phyloP scores from a whole-genome alignment of 78 protist genomes.

The Isochrysis galbana region DNA sequence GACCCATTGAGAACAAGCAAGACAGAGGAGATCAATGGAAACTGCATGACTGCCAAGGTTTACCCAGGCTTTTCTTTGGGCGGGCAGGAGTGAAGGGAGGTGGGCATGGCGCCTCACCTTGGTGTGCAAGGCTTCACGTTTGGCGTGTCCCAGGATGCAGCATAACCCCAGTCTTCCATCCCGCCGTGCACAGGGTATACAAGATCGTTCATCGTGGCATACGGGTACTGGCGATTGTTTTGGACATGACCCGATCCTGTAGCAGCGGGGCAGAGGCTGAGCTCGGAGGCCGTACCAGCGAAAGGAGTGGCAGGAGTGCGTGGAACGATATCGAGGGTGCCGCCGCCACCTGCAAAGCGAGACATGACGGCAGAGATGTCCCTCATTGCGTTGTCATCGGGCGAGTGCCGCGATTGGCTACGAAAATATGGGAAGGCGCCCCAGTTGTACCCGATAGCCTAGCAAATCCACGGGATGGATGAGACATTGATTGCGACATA shows the following conservation, averaged over 20 bases:
- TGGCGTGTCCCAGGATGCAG: background rate
- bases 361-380: background rate
- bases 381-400: background rate
- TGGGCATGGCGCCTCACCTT: background rate
- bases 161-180: conserved; percentile 33
- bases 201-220: background rate
- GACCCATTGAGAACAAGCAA: no score
- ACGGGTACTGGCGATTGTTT: background rate
- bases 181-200: conserved; percentile 27
- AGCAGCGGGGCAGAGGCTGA: no score
- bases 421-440: background rate
- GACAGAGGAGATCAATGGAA: no score
- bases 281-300: no score
- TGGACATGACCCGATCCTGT: background rate
- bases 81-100: background rate
- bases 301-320: no score
- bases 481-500: no score
- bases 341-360: background rate
- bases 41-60: background rate
- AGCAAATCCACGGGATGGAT: no score
- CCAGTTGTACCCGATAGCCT: conserved; percentile 20
- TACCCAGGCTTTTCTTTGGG: background rate
- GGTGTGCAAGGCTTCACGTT: background rate
- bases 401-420: background rate
- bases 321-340: no score